Evolutionary conservation across 345 rosid genomes (phyloP).

Genomic region (Acer campestre): DNA sequence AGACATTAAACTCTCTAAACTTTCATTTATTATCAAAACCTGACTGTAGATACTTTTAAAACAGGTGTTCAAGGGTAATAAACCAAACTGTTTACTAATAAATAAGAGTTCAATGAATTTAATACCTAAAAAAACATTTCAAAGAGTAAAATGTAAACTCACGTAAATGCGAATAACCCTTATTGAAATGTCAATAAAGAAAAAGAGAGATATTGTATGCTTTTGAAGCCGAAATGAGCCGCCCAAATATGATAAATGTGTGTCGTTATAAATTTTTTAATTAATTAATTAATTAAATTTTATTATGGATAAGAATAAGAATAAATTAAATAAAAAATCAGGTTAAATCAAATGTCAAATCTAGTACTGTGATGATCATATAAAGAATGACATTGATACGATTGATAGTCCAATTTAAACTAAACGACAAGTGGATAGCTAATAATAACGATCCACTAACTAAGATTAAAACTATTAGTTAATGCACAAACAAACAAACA

Average conservation of each 20-base stretch:
- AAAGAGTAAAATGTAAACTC: no score
- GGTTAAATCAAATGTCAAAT: not conserved
- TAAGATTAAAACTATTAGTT: not conserved
- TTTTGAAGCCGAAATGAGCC: slow-evolving; percentile 1
- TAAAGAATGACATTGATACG: slow-evolving; percentile 6
- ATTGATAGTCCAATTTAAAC: not conserved
- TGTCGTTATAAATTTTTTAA: not conserved
- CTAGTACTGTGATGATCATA: not conserved
- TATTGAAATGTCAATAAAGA: not conserved
- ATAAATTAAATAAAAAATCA: not conserved
- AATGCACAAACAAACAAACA: slow-evolving; percentile 1
- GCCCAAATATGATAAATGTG: not conserved
- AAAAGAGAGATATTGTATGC: not conserved
- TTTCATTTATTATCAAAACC: no score
- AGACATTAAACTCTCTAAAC: no score
- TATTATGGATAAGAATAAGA: not conserved
- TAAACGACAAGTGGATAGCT: not conserved
- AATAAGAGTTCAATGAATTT: no score
- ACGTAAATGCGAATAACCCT: no score
- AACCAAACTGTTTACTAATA: no score
- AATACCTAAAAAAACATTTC: no score
- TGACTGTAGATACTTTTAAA: no score
- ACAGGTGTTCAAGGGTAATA: no score
- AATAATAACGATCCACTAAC: not conserved
- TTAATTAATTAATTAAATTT: not conserved